These are phyloP conservation scores for Xylaria sp. DNA, from an alignment of 495 filamentous ascomycete species.

Conservation along the genomic window DNA sequence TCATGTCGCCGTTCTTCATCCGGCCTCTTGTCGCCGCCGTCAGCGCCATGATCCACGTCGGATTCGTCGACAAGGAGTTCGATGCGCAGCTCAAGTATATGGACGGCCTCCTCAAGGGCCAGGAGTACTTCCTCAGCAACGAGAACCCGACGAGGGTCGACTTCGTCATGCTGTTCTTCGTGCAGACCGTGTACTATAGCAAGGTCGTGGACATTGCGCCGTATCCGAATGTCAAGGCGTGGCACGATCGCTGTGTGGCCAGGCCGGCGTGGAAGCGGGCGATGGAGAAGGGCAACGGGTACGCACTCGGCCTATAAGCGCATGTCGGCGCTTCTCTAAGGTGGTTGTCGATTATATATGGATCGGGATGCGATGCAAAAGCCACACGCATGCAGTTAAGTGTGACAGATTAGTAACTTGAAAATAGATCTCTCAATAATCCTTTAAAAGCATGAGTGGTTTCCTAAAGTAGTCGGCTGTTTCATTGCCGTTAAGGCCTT, in stretches of 20 bases:
- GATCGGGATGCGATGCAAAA: neutral
- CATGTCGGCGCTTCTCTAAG: neutral
- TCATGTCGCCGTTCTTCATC: slow-evolving; percentile 13
- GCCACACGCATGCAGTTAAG: too few species aligned
- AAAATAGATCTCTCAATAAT: too few species aligned
- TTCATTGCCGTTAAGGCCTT: too few species aligned
- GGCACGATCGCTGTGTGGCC: slow-evolving; percentile 33
- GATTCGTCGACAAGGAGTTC: slow-evolving; percentile 25
- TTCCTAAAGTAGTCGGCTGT: too few species aligned
- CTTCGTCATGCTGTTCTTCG: slow-evolving; percentile 31
- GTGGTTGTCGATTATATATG: neutral
- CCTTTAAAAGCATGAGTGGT: too few species aligned
- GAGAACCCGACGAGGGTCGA: slow-evolving; percentile 33
- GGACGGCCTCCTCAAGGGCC: slow-evolving; percentile 10
- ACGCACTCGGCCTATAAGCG: slow-evolving; percentile 29
- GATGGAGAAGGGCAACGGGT: slow-evolving; percentile 41
- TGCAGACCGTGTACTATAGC: slow-evolving; percentile 29
- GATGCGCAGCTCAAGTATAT: slow-evolving; percentile 29
- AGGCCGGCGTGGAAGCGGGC: slow-evolving; percentile 38
- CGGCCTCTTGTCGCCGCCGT: slow-evolving; percentile 16
- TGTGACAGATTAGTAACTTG: neutral
- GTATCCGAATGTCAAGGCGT: slow-evolving; percentile 39
- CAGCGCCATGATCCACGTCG: slow-evolving; percentile 6
- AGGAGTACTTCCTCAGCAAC: slow-evolving; percentile 30
- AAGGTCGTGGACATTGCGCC: slow-evolving; percentile 29